Evolutionary conservation across 345 rosid genomes (phyloP).

Genomic region (Bruguiera sexangula): DNA sequence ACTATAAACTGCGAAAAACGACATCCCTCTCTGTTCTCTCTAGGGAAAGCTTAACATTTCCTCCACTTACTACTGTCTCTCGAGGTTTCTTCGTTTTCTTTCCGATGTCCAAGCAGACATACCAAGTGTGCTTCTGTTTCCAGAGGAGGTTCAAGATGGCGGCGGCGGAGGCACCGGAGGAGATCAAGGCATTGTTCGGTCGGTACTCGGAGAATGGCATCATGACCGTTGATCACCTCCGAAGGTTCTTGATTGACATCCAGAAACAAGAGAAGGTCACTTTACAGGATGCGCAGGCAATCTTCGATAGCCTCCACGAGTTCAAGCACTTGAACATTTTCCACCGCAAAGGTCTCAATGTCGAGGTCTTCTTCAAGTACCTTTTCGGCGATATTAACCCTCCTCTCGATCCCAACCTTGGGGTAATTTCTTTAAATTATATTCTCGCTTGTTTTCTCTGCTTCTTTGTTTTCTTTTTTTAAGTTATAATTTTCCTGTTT

Average conservation of each 20-base stretch:
- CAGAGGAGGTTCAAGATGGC: conserved; percentile 70
- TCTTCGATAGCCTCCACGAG: conserved; percentile 44
- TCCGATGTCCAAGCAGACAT: conserved; percentile 66
- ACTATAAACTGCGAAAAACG: too few relatives aligned
- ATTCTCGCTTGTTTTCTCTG: background rate
- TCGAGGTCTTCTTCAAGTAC: conserved; percentile 68
- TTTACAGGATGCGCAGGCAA: conserved; percentile 52
- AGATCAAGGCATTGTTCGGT: conserved; percentile 49
- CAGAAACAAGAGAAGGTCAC: conserved; percentile 46
- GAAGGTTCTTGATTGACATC: conserved; percentile 47
- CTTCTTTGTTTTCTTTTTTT: background rate
- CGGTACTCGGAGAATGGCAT: conserved; percentile 43
- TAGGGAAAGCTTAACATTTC: too few relatives aligned
- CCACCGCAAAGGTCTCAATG: conserved; percentile 43
- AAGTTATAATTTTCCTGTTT: conserved; percentile 2
- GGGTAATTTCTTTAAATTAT: conserved; percentile 29
- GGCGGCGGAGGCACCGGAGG: conserved; percentile 72
- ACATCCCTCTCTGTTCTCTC: background rate
- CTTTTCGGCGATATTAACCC: conserved; percentile 48
- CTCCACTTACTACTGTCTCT: background rate
- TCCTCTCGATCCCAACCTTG: conserved; percentile 43
- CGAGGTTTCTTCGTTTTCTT: background rate
- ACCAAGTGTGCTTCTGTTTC: conserved; percentile 73
- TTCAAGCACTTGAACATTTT: conserved; percentile 36
- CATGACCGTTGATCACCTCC: conserved; percentile 52